Conservation (phyloP, 345 rosid species). For the Eutrema heterophyllum region DNA sequence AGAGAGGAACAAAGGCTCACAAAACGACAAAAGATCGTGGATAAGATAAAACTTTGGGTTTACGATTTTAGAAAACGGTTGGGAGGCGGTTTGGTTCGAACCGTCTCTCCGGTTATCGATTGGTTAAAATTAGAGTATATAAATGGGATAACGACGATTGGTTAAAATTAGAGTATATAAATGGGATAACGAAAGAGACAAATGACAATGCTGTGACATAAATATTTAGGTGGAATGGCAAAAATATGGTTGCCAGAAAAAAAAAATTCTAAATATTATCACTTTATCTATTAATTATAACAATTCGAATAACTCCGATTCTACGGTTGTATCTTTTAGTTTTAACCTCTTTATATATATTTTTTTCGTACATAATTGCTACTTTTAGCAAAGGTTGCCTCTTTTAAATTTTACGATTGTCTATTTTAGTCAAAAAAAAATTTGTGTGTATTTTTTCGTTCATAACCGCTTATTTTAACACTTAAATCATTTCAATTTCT, state of each 20-base stretch:
- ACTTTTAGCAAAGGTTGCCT: too few relatives aligned
- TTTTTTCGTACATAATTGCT: too few relatives aligned
- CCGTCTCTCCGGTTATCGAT: not conserved
- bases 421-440: too few relatives aligned
- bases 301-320: too few relatives aligned
- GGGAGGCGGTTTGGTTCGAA: not conserved
- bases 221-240: not conserved
- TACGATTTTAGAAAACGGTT: not conserved
- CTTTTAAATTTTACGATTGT: too few relatives aligned
- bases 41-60: conserved; percentile 1
- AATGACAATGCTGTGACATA: not conserved
- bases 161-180: not conserved
- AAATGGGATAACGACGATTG: not conserved
- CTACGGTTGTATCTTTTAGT: too few relatives aligned
- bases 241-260: not conserved
- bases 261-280: not conserved
- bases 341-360: too few relatives aligned
- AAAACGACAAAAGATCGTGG: not conserved
- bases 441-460: too few relatives aligned
- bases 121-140: not conserved
- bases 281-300: not conserved
- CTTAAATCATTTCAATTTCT: too few relatives aligned
- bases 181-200: not conserved
- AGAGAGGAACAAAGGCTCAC: not conserved
- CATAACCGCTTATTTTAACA: too few relatives aligned